phyloP scores from a whole-genome alignment of 179 eudicot species.

The Pouteria campechiana region DNA sequence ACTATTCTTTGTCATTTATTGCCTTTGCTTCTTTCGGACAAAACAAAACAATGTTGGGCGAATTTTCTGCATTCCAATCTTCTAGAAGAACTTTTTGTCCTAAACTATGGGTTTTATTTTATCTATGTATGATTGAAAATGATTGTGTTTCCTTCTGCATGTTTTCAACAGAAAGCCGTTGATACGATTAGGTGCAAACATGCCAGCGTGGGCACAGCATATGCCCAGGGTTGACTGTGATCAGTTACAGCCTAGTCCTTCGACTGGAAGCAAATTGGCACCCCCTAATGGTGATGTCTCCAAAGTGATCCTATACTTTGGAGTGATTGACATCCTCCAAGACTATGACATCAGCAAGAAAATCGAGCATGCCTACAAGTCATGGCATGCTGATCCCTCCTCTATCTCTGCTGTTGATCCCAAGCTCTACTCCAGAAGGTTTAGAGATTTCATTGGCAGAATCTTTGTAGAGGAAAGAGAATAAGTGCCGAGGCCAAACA shows the following conservation, averaged over 20 bases:
- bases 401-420: conserved; percentile 90
- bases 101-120: no score
- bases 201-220: conserved; percentile 75
- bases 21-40: no score
- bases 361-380: conserved; percentile 85
- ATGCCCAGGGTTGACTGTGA: conserved; percentile 42
- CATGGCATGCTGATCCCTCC: conserved; percentile 67
- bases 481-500: no score
- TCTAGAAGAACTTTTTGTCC: no score
- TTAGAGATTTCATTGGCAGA: conserved; percentile 62
- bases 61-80: no score
- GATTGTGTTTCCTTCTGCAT: no score
- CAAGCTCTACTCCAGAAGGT: conserved; percentile 60
- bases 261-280: conserved; percentile 58
- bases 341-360: conserved; percentile 87
- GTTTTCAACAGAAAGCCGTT: conserved; percentile 47
- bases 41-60: no score
- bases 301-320: conserved; percentile 59
- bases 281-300: conserved; percentile 64
- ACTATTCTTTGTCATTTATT: no score
- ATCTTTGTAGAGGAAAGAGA: conserved; percentile 57
- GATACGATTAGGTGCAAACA: conserved; percentile 51
- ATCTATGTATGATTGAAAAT: no score
- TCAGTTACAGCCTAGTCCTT: conserved; percentile 42
- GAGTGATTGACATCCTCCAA: conserved; percentile 80